Percentiles rank a stretch among this genome's conserved stretches.
phyloP scores from a whole-genome alignment of 2,329 filamentous ascomycete species.

The Ambrosiella cleistominuta region DNA sequence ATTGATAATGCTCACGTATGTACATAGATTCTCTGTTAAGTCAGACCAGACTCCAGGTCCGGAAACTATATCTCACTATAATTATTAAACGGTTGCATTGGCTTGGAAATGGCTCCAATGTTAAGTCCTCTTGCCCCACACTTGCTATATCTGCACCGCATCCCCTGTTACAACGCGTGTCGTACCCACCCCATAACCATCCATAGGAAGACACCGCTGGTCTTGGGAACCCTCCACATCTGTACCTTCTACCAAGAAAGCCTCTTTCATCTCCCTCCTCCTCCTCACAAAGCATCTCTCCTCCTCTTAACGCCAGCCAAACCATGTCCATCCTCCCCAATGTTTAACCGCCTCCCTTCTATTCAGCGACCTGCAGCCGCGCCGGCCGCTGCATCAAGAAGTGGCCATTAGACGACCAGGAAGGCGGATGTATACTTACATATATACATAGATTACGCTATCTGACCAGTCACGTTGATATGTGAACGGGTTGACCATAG shows the following conservation, averaged over 20 bases:
- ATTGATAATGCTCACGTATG: too few relatives aligned
- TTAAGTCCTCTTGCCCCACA: not conserved
- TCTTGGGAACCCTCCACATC: not conserved
- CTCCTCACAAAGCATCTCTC: not conserved
- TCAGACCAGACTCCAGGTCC: too few relatives aligned
- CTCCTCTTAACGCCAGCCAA: not conserved
- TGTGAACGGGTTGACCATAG: not conserved
- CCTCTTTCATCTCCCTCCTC: not conserved
- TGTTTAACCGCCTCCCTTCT: not conserved
- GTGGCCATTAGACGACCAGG: not conserved
- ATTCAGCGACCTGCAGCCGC: not conserved
- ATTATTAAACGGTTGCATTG: too few relatives aligned
- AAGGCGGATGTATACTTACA: not conserved
- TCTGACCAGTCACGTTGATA: slow-evolving; percentile 1
- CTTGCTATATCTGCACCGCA: not conserved
- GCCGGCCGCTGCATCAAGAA: not conserved
- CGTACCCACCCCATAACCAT: not conserved
- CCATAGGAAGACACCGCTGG: not conserved
- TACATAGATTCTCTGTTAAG: too few relatives aligned
- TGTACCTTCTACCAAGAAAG: not conserved
- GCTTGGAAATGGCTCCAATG: not conserved
- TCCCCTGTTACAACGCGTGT: not conserved
- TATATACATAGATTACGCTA: not conserved
- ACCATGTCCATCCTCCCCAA: not conserved
- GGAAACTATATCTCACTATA: too few relatives aligned